Conservation (phyloP, 805 yeast species). For the Teunomyces barrocoloradensis region DNA sequence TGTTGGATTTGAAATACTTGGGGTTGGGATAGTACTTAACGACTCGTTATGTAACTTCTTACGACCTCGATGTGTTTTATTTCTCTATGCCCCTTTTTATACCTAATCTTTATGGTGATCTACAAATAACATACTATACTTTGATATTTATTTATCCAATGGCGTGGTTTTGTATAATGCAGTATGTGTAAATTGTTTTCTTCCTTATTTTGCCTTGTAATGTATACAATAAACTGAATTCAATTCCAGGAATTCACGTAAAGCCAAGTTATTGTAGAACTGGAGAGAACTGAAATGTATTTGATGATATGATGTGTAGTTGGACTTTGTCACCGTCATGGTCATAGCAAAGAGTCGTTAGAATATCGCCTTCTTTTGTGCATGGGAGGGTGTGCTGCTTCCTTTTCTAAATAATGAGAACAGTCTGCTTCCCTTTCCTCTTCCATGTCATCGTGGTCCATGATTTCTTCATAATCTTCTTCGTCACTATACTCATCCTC, state of each 20-base stretch:
- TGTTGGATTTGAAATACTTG: constrained; percentile 3
- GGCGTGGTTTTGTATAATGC: background rate
- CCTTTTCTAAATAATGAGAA: background rate
- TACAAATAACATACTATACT: background rate
- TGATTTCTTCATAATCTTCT: constrained; percentile 12
- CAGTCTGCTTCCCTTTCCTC: constrained; percentile 3
- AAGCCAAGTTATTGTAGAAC: background rate
- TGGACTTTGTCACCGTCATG: background rate
- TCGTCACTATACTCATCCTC: constrained; percentile 13
- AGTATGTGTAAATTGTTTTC: background rate
- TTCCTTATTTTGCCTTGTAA: background rate
- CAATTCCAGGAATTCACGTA: background rate
- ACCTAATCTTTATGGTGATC: constrained; percentile 8
- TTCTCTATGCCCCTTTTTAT: constrained; percentile 3
- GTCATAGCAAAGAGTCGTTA: background rate
- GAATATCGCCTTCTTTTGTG: constrained; percentile 14
- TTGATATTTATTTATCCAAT: background rate
- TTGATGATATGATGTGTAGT: background rate
- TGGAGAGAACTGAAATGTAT: background rate
- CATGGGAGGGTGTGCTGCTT: constrained; percentile 16
- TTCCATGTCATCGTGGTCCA: constrained; percentile 10
- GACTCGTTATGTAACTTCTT: background rate
- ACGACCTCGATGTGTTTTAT: background rate
- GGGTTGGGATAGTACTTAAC: background rate
- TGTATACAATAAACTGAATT: background rate